Conservation (phyloP, 306 rosid species). For the Vigna hirtella region DNA sequence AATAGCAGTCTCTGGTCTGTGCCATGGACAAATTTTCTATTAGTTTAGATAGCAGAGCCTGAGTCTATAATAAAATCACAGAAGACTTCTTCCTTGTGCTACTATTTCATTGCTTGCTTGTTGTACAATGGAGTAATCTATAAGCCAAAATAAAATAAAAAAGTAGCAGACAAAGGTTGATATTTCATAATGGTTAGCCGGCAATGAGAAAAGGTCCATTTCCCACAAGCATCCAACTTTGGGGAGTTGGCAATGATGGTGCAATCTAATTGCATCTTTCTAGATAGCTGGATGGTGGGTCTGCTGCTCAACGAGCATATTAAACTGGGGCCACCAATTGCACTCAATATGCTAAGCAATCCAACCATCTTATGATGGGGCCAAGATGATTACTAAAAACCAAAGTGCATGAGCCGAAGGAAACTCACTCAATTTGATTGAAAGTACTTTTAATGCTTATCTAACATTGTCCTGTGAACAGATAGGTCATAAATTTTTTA, state of each 20-base stretch:
- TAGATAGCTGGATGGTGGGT: conserved; percentile 50
- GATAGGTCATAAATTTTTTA: conserved; percentile 40
- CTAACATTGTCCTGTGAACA: conserved; percentile 43
- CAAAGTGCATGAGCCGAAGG: neutral
- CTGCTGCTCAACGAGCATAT: conserved; percentile 40
- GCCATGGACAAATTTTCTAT: conserved; percentile 29
- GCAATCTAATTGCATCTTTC: conserved; percentile 44
- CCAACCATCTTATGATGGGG: conserved; percentile 31
- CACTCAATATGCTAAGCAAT: conserved; percentile 39
- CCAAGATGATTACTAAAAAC: conserved; percentile 10
- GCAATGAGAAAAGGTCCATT: conserved; percentile 45
- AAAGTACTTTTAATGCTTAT: conserved; percentile 33
- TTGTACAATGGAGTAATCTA: conserved; percentile 27
- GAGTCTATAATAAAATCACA: conserved; percentile 33
- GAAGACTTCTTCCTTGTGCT: conserved; percentile 17
- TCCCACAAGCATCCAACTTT: conserved; percentile 48
- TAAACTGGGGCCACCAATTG: conserved; percentile 48
- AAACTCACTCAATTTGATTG: conserved; percentile 33
- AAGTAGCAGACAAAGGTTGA: conserved; percentile 29
- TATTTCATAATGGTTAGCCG: conserved; percentile 39
- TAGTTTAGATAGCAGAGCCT: conserved; percentile 6
- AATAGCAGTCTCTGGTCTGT: neutral
- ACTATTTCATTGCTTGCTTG: conserved; percentile 20
- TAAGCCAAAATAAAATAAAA: conserved; percentile 18
- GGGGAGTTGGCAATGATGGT: conserved; percentile 54